A percentile compares a stretch with the other conserved stretches of the same genome.
Evolutionary conservation across 169 alveolate genomes (phyloP).

Genomic region (Sarcocystis neurona): DNA sequence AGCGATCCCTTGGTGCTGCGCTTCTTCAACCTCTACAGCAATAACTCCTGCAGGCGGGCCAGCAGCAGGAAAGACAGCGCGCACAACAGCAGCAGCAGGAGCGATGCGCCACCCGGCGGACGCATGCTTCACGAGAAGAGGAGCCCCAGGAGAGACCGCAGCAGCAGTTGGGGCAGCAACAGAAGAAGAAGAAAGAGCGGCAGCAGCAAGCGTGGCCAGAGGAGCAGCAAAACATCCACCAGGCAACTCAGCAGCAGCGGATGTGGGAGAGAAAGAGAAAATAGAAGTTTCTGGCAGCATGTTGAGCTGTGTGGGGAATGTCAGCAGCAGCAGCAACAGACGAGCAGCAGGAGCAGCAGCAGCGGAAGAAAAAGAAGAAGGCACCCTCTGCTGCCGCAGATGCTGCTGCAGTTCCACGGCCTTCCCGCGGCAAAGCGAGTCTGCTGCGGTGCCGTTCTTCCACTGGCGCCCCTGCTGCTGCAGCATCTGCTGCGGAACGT

Average conservation of each 20-base stretch:
- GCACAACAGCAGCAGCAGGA: not conserved
- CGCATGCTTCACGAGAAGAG: too few species aligned
- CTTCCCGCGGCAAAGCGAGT: too few species aligned
- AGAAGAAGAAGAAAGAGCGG: not conserved
- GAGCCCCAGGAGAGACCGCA: not conserved
- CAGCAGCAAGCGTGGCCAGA: not conserved
- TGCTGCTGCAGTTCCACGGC: slow-evolving; percentile 26
- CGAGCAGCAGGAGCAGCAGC: too few species aligned
- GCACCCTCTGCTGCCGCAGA: slow-evolving; percentile 11
- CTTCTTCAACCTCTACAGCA: not conserved
- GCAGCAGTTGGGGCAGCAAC: not conserved
- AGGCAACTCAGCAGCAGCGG: not conserved
- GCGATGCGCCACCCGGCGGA: too few species aligned
- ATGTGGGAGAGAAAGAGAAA: not conserved
- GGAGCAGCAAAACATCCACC: not conserved
- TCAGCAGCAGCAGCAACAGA: too few species aligned
- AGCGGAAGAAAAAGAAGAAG: too few species aligned
- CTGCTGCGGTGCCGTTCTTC: too few species aligned
- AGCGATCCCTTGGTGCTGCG: slow-evolving; percentile 20
- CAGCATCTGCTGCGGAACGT: too few species aligned
- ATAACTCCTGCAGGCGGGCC: not conserved
- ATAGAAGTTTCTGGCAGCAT: not conserved
- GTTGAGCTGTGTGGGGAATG: not conserved
- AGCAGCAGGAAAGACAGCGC: not conserved
- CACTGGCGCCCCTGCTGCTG: too few species aligned